Evolutionary conservation across 2,329 filamentous ascomycete genomes (phyloP), one percentile per base, ranked within the genome.

Genomic region (Claviceps paspali): DNA sequence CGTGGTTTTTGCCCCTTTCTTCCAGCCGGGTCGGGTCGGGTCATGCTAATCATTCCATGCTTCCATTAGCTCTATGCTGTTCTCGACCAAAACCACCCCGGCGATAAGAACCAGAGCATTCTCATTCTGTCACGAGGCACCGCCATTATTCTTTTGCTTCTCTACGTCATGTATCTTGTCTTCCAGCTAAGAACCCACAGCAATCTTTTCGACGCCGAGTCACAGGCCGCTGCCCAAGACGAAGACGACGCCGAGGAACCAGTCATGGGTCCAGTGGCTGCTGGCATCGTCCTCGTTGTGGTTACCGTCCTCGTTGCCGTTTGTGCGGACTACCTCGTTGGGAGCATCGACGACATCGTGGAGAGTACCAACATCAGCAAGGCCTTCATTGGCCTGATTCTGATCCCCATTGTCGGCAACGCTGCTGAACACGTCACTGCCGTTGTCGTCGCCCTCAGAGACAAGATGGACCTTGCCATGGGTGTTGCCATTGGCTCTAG

Each of bases 371-470:
- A 76, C 42, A 81, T 87, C 53, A 84, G 77, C 63, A 82, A 82
- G 58, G 83, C 77, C 1, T 87, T 87, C 47, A 84, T 87, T 47
- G 82, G 82, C 63, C 63, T 86, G 34, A 82, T 86, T 35, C 62
- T 86, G 15, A 79, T 86, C 34, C 81, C 81, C 3, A 85, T 86
- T 45, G 81, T 86, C 23, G 81, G 81, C 30, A 86, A 86, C 49
- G 81, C 81, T 2, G 81, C 81, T 3, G 81, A 87, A 55, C 82
- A 87, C 50, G 82, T 86, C 28, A 87, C 82, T 1, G 82, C 82
- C 14, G 78, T 85, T 14, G 78, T 86, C 22, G 82, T 87, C 19
- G 81, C 82, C 0, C 65, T 77, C 44, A 80, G 83, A 56, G 73
- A 87, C 60, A 87, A 80, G 63, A 80, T 80, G 75, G 73, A 79